Conservation (phyloP, 495 filamentous ascomycete species). For the Pseudoneurospora amorphoporcata region DNA sequence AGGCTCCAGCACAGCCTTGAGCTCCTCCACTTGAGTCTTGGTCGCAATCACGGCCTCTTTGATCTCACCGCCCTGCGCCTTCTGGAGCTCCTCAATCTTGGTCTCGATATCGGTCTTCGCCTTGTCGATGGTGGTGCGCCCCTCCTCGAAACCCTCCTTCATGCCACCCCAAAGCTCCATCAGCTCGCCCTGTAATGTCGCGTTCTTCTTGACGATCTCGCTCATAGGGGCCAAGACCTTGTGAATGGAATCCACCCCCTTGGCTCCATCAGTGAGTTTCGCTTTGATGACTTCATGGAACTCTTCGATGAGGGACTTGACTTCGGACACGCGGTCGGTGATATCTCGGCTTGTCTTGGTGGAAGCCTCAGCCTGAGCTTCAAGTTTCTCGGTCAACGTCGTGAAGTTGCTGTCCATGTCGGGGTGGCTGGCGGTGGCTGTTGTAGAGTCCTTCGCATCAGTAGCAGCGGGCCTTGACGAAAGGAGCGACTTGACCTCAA, state of each 20-base stretch:
- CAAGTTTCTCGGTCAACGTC: conserved; percentile 59
- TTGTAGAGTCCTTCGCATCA: not conserved
- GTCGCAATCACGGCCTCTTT: conserved; percentile 60
- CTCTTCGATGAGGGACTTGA: conserved; percentile 41
- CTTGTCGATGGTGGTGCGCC: conserved; percentile 56
- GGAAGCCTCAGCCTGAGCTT: conserved; percentile 50
- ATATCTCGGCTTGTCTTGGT: conserved; percentile 41
- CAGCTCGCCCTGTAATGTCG: conserved; percentile 47
- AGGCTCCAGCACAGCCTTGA: conserved; percentile 71
- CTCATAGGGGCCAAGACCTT: conserved; percentile 53
- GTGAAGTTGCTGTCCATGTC: conserved; percentile 67
- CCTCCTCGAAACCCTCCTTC: conserved; percentile 71
- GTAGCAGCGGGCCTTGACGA: conserved; percentile 5
- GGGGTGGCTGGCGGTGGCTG: conserved; percentile 4
- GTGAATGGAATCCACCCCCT: conserved; percentile 38
- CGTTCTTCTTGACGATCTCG: conserved; percentile 47
- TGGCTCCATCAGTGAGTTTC: conserved; percentile 41
- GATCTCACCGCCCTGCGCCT: conserved; percentile 55
- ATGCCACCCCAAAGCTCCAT: conserved; percentile 73
- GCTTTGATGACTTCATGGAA: conserved; percentile 37
- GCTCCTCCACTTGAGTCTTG: conserved; percentile 73
- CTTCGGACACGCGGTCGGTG: conserved; percentile 39
- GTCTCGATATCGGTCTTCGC: conserved; percentile 63
- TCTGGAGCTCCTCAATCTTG: conserved; percentile 59
- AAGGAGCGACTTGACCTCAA: conserved; percentile 67